These are phyloP conservation scores for sweet orange (Citrus sinensis) DNA, from an alignment of 345 rosid species.

Conservation along the genomic window DNA sequence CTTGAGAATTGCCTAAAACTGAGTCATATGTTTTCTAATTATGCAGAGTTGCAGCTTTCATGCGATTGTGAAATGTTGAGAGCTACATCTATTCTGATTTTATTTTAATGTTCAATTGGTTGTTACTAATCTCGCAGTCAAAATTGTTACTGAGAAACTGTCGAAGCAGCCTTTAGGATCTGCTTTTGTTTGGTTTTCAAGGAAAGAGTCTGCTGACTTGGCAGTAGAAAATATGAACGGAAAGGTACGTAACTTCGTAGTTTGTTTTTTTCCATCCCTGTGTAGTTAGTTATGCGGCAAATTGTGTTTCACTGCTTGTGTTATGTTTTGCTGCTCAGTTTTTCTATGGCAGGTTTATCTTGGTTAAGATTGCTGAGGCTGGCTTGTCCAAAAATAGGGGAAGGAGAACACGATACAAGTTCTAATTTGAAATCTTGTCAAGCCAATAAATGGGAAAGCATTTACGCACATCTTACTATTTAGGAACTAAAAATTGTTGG, in stretches of 20 bases:
- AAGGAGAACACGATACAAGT: conserved; percentile 19
- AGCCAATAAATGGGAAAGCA: background rate
- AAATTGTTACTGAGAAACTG: conserved; percentile 36
- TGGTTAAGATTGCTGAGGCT: conserved; percentile 44
- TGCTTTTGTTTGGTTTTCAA: conserved; percentile 54
- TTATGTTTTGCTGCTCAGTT: conserved; percentile 25
- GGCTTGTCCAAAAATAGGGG: conserved; percentile 24
- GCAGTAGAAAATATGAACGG: conserved; percentile 58
- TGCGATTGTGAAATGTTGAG: background rate
- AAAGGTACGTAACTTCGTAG: conserved; percentile 32
- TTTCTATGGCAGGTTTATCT: conserved; percentile 56
- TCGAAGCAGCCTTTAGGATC: conserved; percentile 45
- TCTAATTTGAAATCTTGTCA: conserved; percentile 9
- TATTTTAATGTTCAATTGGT: background rate
- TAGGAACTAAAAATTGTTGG: background rate
- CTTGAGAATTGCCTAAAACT: background rate
- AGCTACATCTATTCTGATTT: background rate
- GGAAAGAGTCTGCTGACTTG: conserved; percentile 35
- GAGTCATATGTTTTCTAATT: background rate
- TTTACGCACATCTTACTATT: background rate
- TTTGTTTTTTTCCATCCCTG: background rate
- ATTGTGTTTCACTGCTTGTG: conserved; percentile 6
- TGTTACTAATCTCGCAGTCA: conserved; percentile 28
- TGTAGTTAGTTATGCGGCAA: background rate
- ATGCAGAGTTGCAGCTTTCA: background rate